Conservation (phyloP, 2,329 filamentous ascomycete species). For the Pezicula neosporulosa region DNA sequence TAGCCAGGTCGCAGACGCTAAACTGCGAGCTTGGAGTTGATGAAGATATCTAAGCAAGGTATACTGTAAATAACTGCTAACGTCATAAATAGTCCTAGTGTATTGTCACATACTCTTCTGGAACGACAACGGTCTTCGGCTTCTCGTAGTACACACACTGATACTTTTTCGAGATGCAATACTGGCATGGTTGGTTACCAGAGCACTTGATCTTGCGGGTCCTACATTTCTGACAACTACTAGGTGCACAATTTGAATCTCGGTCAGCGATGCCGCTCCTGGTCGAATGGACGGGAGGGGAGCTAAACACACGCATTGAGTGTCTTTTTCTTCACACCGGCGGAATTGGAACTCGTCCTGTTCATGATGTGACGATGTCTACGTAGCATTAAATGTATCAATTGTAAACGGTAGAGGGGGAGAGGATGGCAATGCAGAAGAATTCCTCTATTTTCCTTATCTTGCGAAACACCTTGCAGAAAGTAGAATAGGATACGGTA, state of each 20-base stretch:
- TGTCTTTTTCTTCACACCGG: background rate
- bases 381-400: too few species aligned
- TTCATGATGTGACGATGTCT: background rate
- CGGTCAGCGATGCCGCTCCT: background rate
- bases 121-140: background rate
- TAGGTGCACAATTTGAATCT: background rate
- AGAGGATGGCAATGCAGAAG: too few species aligned
- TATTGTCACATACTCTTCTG: background rate
- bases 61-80: background rate
- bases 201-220: constrained; percentile 1
- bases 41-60: background rate
- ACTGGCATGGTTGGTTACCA: background rate
- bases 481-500: too few species aligned
- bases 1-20: background rate
- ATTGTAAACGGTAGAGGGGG: too few species aligned
- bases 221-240: background rate
- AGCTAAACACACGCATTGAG: background rate
- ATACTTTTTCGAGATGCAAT: background rate
- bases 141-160: background rate
- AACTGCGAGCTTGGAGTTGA: background rate
- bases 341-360: background rate
- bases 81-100: too few species aligned
- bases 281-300: background rate
- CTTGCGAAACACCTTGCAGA: too few species aligned
- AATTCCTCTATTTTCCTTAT: too few species aligned